Evolutionary conservation across 169 alveolate genomes (phyloP), one percentile per base, ranked within the genome.

Genomic region (Neospora caninum): DNA sequence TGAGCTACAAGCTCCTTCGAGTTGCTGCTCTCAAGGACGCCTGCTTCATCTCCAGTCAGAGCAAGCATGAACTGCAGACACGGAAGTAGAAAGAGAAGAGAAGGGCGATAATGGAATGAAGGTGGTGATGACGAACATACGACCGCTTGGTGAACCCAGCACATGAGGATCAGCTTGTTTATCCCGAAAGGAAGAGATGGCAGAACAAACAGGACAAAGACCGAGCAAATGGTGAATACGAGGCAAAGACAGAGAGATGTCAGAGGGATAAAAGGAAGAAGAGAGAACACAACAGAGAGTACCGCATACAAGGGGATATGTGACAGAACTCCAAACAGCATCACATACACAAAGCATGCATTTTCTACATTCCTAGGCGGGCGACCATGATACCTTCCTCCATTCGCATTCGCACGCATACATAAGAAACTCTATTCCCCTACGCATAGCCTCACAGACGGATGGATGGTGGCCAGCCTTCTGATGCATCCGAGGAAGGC

Each of bases 51-150:
- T n/a, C 49, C 45, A 29, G 86, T 78, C 45, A 78, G 86, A 20
- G 86, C 86, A 0, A 78, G 86, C 86, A 78, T 78, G 86, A 78
- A 78, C 86, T 78, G 86, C 39, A 78, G 4, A 64, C 73, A 78
- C 13, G 41, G 86, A 20, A 78, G 86, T 7, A 38, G 86, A 38
- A 78, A 78, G 31, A 78, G 86, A 78, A 9, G 45, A n/a, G 45
- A n/a, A 0, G n/a, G n/a, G n/a, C 9, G 27, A 70, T 9, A 22
- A 70, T 16, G 39, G 25, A 34, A 22, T 9, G 27, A 70, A 9
- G 27, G 38, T 22, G 45, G 86, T 20, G 42, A 4, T 20, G 45
- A 78, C 45, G 45, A 38, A 38, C 22, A 78, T 9, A 29, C n/a
- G 73, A 22, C 64, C n/a, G 13, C 58, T 49, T 49, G 13, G 58